Evolutionary conservation across 768 basidiomycete genomes (phyloP), one percentile per base, ranked within the genome.

Genomic region (Leccinum obscurum): DNA sequence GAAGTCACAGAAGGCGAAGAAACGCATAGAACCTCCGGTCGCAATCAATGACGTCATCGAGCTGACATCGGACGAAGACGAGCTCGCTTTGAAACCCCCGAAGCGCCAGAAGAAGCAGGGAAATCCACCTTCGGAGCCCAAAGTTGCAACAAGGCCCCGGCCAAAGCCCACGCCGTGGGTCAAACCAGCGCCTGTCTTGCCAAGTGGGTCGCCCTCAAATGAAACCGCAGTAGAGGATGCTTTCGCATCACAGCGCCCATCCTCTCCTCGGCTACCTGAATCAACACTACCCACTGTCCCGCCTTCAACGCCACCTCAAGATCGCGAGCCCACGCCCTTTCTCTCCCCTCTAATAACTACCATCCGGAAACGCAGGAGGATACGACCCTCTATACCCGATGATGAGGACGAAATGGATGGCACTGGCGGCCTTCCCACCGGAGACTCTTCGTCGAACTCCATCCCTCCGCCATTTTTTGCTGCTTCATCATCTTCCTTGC

Each of bases 381-480:
- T 48, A 1, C 61, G 50, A 5, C 59, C 59, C 9, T 58, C 24
- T 4, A 41, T 66, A 26, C 57, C 44, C 8, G 61, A 62, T 0
- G 54, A 62, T 26, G 64, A 66, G 1, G 66, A 61, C 15, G 63
- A 65, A 34, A 64, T 67, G 53, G 60, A 69, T 52, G 22, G 59
- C 24, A 58, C 59, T 11, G 52, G 39, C 50, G 52, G 41, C 22
- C 35, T 26, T 13, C 41, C 54, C 15, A 17, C 14, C 2, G 35
- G 39, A 39, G 28, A 34, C 8, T 58, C 64, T 24, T 50, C 55
- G 3, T 39, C 60, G 6, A 46, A 34, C 11, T 61, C 68, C 48
- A 74, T 72, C 6, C 81, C 81, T 34, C 75, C 77, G 3, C 78
- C 78, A 17, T 83, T 81, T 66, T 83, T 83, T 46, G 79, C 80